Percentiles rank a stretch among this genome's conserved stretches.
phyloP scores from a whole-genome alignment of 768 basidiomycete species.

The Lentinula sp. region DNA sequence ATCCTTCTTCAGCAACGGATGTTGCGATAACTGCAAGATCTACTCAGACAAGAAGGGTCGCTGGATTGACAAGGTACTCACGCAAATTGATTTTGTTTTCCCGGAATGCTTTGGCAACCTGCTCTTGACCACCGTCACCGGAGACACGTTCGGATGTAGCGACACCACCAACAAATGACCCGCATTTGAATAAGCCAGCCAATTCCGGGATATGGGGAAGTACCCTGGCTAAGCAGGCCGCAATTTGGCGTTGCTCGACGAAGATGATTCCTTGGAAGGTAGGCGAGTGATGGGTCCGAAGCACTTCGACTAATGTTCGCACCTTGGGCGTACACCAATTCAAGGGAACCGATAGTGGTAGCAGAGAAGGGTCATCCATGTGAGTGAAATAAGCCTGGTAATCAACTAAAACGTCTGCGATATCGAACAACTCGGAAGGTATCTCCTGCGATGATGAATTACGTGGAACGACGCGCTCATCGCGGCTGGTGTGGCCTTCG shows the following conservation, averaged over 20 bases:
- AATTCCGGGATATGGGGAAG: constrained; percentile 57
- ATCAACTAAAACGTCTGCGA: constrained; percentile 42
- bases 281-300: constrained; percentile 46
- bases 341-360: constrained; percentile 38
- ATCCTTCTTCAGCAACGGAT: constrained; percentile 86
- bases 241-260: constrained; percentile 80
- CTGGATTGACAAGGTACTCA: constrained; percentile 28
- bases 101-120: constrained; percentile 61
- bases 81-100: constrained; percentile 60
- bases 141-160: constrained; percentile 31
- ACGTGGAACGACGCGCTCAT: background rate
- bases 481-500: background rate
- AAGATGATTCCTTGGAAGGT: constrained; percentile 81
- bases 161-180: constrained; percentile 64
- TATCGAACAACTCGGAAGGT: constrained; percentile 39
- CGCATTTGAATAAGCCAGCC: constrained; percentile 49
- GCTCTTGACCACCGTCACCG: constrained; percentile 34
- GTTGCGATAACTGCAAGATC: constrained; percentile 62
- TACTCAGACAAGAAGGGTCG: background rate
- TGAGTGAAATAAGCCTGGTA: constrained; percentile 33
- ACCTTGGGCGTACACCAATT: constrained; percentile 75
- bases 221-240: constrained; percentile 59
- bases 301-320: constrained; percentile 50
- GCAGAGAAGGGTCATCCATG: constrained; percentile 17
- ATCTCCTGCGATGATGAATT: constrained; percentile 7